These are phyloP conservation scores for Dothistroma pini DNA, from an alignment of 2,329 filamentous ascomycete species.

Conservation along the genomic window DNA sequence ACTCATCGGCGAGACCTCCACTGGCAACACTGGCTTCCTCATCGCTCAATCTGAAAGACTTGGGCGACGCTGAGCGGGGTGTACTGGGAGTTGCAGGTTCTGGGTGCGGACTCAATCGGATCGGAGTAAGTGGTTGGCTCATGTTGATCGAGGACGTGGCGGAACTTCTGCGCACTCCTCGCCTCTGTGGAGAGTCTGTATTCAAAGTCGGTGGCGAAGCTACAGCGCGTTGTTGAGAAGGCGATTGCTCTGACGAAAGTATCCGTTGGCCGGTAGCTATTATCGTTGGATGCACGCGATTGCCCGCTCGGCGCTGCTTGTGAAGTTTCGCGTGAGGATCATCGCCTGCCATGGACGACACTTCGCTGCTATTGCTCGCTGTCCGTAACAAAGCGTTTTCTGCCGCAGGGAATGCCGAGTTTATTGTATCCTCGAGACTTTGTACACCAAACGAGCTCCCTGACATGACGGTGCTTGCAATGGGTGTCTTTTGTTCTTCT, in stretches of 20 bases:
- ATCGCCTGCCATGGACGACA: conserved; percentile 17
- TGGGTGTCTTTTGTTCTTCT: conserved; percentile 21
- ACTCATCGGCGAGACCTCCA: conserved; percentile 51
- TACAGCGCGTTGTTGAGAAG: conserved; percentile 13
- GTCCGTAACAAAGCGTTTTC: conserved; percentile 27
- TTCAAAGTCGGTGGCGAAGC: conserved; percentile 26
- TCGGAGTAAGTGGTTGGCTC: conserved; percentile 46
- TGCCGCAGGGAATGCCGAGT: conserved; percentile 37
- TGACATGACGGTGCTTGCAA: conserved; percentile 27
- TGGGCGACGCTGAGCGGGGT: conserved; percentile 57
- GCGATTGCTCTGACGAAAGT: conserved; percentile 30
- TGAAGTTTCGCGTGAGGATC: conserved; percentile 15
- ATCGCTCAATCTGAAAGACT: conserved; percentile 57
- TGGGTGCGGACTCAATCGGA: conserved; percentile 47
- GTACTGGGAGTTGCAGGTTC: conserved; percentile 54
- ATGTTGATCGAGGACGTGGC: conserved; percentile 29
- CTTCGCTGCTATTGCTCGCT: conserved; percentile 26
- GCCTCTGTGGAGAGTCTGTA: conserved; percentile 24
- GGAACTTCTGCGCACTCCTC: conserved; percentile 24
- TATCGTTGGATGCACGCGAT: conserved; percentile 37
- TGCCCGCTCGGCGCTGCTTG: conserved; percentile 33
- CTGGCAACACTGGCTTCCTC: conserved; percentile 52
- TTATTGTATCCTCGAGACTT: conserved; percentile 54
- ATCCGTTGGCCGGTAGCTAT: conserved; percentile 34
- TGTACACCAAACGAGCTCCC: conserved; percentile 56